phyloP scores from a whole-genome alignment of 1,284 basidiomycete species.

The Mycosarcoma maydis region DNA sequence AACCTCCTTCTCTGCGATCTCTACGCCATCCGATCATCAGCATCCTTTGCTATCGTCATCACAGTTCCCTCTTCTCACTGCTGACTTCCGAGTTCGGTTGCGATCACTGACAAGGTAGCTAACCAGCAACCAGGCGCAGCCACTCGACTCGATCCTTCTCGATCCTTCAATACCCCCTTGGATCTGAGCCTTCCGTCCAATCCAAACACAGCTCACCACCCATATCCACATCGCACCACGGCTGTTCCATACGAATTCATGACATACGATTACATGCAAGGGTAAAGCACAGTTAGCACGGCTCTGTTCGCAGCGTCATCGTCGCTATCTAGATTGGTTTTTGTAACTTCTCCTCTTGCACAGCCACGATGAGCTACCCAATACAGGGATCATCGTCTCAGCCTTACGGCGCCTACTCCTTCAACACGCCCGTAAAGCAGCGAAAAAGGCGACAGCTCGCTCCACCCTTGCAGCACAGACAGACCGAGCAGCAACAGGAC shows the following conservation, averaged over 20 bases:
- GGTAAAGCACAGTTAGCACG: not conserved
- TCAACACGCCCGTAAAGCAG: slow-evolving; percentile 37
- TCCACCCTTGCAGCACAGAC: not conserved
- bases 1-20: no score
- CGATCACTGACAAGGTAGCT: no score
- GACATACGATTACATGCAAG: slow-evolving; percentile 1
- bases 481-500: slow-evolving; percentile 9
- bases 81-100: no score
- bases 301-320: slow-evolving; percentile 1
- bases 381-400: slow-evolving; percentile 45
- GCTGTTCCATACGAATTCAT: no score
- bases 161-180: no score
- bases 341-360: not conserved
- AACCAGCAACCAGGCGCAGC: no score
- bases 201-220: not conserved
- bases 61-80: no score
- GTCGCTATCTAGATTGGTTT: not conserved
- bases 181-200: no score
- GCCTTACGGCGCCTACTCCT: slow-evolving; percentile 41
- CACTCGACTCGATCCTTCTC: no score
- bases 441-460: slow-evolving; percentile 14
- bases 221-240: not conserved
- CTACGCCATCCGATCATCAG: no score
- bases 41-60: no score
- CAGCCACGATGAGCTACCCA: slow-evolving; percentile 35